Evolutionary conservation across 2,329 filamentous ascomycete species (phyloP).

Genomic region (Pestalotiopsis fici): DNA sequence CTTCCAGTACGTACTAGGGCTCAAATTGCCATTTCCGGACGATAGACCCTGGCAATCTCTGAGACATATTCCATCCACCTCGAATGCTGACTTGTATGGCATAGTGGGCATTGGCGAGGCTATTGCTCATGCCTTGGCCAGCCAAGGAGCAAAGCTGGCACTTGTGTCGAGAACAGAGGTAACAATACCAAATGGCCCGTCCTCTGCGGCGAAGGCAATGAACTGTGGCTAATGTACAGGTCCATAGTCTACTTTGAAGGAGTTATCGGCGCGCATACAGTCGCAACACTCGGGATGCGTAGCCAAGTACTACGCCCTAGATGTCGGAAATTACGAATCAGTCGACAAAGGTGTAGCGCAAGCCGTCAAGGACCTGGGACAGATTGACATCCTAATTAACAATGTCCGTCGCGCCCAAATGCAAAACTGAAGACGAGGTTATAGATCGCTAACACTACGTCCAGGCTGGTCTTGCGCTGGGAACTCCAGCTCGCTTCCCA

Average conservation of each 20-base stretch:
- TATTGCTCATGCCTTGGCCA: constrained; percentile 39
- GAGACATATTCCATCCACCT: not conserved
- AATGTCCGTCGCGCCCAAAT: constrained; percentile 27
- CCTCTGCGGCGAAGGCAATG: not conserved
- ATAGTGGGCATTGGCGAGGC: constrained; percentile 44
- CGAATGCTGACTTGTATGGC: not conserved
- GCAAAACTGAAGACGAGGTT: not conserved
- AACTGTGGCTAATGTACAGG: not conserved
- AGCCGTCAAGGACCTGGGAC: constrained; percentile 31
- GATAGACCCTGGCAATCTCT: not conserved
- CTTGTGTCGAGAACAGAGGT: constrained; percentile 40
- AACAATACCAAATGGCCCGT: not conserved
- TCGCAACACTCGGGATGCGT: constrained; percentile 10
- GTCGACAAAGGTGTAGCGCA: constrained; percentile 29
- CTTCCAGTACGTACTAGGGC: not conserved
- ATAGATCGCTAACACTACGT: rapidly evolving
- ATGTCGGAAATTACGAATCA: constrained; percentile 32
- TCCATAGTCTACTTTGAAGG: constrained; percentile 18
- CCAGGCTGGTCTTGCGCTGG: constrained; percentile 45
- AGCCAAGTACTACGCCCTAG: constrained; percentile 19
- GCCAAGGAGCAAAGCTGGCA: constrained; percentile 39
- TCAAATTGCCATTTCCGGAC: not conserved
- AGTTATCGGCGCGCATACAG: constrained; percentile 18
- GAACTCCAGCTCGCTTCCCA: constrained; percentile 42
- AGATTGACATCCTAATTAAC: constrained; percentile 47